phyloP scores from a whole-genome alignment of 805 yeast genomes.

The Kazachstania viticola region DNA sequence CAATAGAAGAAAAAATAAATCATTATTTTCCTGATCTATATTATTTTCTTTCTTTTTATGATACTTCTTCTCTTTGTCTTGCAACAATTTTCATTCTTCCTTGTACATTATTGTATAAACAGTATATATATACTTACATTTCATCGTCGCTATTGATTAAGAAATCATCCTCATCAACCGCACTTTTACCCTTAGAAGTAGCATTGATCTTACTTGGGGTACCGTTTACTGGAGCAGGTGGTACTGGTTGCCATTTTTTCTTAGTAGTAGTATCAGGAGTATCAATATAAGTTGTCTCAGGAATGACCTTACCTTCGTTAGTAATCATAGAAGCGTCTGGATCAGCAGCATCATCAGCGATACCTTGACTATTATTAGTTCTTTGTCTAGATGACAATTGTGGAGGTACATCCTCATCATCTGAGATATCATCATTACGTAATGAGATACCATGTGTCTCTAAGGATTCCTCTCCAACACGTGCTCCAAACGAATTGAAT shows the following conservation, averaged over 20 bases:
- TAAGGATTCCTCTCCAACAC: constrained; percentile 20
- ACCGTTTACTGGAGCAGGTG: constrained; percentile 16
- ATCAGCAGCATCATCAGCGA: constrained; percentile 1
- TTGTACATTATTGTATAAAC: no score
- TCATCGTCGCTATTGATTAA: constrained; percentile 25
- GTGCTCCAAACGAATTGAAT: constrained; percentile 26
- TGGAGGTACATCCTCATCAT: constrained; percentile 26
- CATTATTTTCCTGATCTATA: neutral
- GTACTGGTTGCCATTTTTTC: constrained; percentile 19
- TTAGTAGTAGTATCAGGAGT: constrained; percentile 18
- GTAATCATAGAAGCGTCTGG: constrained; percentile 5
- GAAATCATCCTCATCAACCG: constrained; percentile 21
- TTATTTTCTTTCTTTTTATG: constrained; percentile 1
- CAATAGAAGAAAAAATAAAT: constrained; percentile 6
- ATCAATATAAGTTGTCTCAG: constrained; percentile 24
- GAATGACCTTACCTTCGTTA: constrained; percentile 13
- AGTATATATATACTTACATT: constrained; percentile 8
- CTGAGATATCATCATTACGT: constrained; percentile 21
- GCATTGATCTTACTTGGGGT: constrained; percentile 21
- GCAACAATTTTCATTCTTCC: no score
- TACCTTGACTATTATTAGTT: neutral
- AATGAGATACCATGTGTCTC: constrained; percentile 24
- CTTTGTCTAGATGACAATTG: constrained; percentile 20
- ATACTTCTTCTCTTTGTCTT: neutral
- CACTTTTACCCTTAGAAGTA: constrained; percentile 3